Evolutionary conservation across 1,284 basidiomycete species (phyloP).

Genomic region (Taiwanofungus camphoratus): DNA sequence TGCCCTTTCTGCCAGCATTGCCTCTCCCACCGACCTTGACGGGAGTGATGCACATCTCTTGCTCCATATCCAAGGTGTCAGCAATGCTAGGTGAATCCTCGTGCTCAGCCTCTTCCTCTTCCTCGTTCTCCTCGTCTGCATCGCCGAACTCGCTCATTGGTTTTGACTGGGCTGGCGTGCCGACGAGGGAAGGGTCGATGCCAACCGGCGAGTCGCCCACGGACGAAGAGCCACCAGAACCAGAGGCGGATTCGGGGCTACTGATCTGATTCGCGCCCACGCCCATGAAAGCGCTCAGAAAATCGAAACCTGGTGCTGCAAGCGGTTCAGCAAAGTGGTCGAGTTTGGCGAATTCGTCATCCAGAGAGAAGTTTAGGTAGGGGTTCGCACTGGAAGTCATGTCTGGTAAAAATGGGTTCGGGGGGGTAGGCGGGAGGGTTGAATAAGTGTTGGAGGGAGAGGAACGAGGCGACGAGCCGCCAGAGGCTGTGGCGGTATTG

Average conservation of each 20-base stretch:
- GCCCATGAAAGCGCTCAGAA: slow-evolving; percentile 27
- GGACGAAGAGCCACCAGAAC: slow-evolving; percentile 18
- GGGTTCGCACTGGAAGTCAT: slow-evolving; percentile 26
- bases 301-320: slow-evolving; percentile 34
- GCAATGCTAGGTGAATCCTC: slow-evolving; percentile 16
- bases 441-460: slow-evolving; percentile 31
- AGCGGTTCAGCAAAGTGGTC: slow-evolving; percentile 26
- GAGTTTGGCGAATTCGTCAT: slow-evolving; percentile 38
- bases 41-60: slow-evolving; percentile 28
- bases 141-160: slow-evolving; percentile 28
- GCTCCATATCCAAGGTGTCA: slow-evolving; percentile 9
- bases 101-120: slow-evolving; percentile 16
- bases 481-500: slow-evolving; percentile 19
- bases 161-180: slow-evolving; percentile 36
- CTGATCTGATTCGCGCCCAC: slow-evolving; percentile 17
- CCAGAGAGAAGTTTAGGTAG: slow-evolving; percentile 36
- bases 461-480: slow-evolving; percentile 33
- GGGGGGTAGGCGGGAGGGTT: slow-evolving; percentile 25
- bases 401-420: slow-evolving; percentile 19
- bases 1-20: slow-evolving; percentile 56
- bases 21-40: slow-evolving; percentile 57
- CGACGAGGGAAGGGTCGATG: slow-evolving; percentile 51
- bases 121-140: slow-evolving; percentile 21
- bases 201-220: slow-evolving; percentile 29
- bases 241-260: slow-evolving; percentile 23